Percentiles rank a stretch among this genome's conserved stretches.
Conservation (phyloP, 495 filamentous ascomycete genomes). For the Aeminium ludgeri region DNA sequence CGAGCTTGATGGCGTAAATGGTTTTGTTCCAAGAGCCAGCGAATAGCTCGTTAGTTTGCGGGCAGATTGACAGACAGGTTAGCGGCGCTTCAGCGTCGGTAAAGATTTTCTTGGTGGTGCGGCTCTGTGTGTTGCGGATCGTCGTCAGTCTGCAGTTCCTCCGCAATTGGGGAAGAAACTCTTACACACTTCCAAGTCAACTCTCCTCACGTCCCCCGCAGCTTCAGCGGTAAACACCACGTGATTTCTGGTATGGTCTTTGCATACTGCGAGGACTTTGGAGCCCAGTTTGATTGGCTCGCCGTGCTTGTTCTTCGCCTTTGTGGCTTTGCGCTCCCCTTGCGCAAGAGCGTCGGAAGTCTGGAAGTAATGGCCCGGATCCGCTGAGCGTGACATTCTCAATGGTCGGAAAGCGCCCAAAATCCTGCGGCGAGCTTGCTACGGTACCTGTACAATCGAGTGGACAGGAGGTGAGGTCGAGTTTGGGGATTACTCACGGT, state of each 20-base stretch:
- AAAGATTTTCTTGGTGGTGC: slow-evolving; percentile 30
- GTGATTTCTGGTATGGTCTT: slow-evolving; percentile 45
- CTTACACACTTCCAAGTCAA: slow-evolving; percentile 59
- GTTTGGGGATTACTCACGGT: no score
- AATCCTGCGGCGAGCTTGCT: no score
- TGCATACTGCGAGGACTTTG: slow-evolving; percentile 65
- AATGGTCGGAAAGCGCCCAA: no score
- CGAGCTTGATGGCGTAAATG: slow-evolving; percentile 50
- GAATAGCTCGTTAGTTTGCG: slow-evolving; percentile 41
- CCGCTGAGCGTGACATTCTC: slow-evolving; percentile 45
- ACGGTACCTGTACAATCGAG: no score
- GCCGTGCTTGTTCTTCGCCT: slow-evolving; percentile 69
- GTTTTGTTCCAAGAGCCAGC: slow-evolving; percentile 87
- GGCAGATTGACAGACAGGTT: slow-evolving; percentile 56
- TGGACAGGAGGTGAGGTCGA: no score
- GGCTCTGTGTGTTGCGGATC: no score
- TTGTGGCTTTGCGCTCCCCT: slow-evolving; percentile 52
- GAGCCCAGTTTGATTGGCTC: slow-evolving; percentile 62
- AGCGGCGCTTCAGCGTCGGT: slow-evolving; percentile 64
- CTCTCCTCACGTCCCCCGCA: slow-evolving; percentile 52
- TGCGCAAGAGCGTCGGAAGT: slow-evolving; percentile 65
- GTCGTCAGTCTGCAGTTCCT: not conserved
- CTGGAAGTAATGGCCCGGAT: slow-evolving; percentile 75
- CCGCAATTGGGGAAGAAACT: not conserved
- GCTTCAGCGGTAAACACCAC: slow-evolving; percentile 67